phyloP scores from a whole-genome alignment of 2,329 filamentous ascomycete genomes.

The Claviceps paspali region DNA sequence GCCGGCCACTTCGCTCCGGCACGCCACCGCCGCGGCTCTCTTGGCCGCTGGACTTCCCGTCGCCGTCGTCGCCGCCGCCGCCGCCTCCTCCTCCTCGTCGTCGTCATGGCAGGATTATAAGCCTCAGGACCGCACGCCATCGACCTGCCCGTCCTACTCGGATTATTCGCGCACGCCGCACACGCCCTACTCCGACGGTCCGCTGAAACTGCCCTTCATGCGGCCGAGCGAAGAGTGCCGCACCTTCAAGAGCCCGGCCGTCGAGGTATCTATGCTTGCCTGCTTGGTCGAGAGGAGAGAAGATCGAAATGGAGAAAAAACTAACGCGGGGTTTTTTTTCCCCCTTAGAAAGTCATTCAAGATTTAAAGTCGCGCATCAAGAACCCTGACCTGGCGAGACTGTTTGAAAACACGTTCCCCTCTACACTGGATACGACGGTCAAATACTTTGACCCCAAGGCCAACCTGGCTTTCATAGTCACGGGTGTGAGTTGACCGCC shows the following conservation, averaged over 20 bases:
- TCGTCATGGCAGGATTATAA: slow-evolving; percentile 1
- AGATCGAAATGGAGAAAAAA: too few relatives aligned
- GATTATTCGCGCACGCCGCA: slow-evolving; percentile 11
- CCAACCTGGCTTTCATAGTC: slow-evolving; percentile 60
- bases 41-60: neutral
- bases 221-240: slow-evolving; percentile 13
- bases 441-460: slow-evolving; percentile 54
- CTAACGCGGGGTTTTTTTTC: too few relatives aligned
- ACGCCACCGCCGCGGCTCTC: neutral
- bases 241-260: slow-evolving; percentile 14
- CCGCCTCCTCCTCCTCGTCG: neutral
- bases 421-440: slow-evolving; percentile 75
- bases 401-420: slow-evolving; percentile 74
- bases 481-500: slow-evolving; percentile 71
- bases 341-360: slow-evolving; percentile 14
- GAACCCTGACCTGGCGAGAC: slow-evolving; percentile 52
- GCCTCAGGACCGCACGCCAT: slow-evolving; percentile 7
- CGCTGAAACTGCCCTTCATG: slow-evolving; percentile 13
- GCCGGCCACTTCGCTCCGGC: neutral
- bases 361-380: slow-evolving; percentile 24
- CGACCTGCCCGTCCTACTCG: slow-evolving; percentile 13
- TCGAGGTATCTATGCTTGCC: too few relatives aligned
- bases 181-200: slow-evolving; percentile 10
- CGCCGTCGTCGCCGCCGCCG: neutral
- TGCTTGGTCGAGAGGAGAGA: too few relatives aligned